These are phyloP conservation scores for Fusarium begoniae DNA, from an alignment of 2,329 filamentous ascomycete species.

Conservation along the genomic window DNA sequence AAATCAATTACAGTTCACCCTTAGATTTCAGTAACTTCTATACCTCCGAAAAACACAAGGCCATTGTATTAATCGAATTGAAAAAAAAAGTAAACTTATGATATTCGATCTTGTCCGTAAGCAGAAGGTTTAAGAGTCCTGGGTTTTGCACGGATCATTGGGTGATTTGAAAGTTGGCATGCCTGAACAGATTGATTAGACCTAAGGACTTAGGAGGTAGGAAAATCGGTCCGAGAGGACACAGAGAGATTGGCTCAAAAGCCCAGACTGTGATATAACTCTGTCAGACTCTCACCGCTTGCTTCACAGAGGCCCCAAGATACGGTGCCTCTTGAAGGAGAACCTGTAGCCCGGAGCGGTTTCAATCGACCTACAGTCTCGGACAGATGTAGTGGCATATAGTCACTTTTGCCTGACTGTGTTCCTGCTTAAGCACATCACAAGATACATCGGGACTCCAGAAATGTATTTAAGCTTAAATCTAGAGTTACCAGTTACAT, in stretches of 20 bases:
- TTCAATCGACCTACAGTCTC: neutral
- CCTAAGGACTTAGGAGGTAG: accelerated
- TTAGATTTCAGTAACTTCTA: too few relatives aligned
- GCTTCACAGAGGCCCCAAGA: neutral
- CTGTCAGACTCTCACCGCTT: too few relatives aligned
- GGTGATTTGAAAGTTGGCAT: neutral
- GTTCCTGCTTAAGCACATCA: too few relatives aligned
- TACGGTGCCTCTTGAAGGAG: neutral
- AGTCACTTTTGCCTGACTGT: too few relatives aligned
- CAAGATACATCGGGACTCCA: accelerated
- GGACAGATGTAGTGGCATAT: too few relatives aligned
- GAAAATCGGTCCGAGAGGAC: neutral
- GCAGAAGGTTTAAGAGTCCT: neutral
- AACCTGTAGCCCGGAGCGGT: accelerated
- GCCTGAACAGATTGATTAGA: neutral
- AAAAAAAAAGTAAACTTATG: too few relatives aligned
- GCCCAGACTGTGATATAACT: neutral
- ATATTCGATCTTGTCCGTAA: neutral
- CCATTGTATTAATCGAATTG: too few relatives aligned
- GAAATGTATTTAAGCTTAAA: neutral
- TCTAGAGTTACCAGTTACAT: neutral
- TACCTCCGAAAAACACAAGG: too few relatives aligned
- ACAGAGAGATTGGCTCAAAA: neutral
- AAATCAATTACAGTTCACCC: accelerated
- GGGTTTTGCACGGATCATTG: neutral